These are phyloP conservation scores for Harrya chromipes DNA, from an alignment of 768 basidiomycete species.

Conservation along the genomic window DNA sequence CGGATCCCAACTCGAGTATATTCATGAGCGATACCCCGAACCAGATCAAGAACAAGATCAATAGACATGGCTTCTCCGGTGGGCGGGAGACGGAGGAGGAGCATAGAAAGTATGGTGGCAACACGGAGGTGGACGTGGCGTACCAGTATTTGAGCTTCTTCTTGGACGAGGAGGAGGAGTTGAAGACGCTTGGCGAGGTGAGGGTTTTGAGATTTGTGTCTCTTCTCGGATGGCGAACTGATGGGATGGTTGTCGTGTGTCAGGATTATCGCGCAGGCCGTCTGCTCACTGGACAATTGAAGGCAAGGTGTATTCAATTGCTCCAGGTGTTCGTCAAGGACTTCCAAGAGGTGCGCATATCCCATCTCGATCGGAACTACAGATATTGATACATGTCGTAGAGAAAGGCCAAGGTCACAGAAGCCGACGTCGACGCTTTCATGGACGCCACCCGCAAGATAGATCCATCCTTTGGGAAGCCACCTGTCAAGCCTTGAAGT, in stretches of 20 bases:
- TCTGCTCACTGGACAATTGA: conserved; percentile 87
- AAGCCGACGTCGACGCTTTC: conserved; percentile 68
- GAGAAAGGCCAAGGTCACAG: conserved; percentile 79
- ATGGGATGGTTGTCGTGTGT: background rate
- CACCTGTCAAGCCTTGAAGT: conserved; percentile 3
- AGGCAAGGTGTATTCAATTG: conserved; percentile 79
- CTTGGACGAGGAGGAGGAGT: conserved; percentile 90
- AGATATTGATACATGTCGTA: conserved; percentile 31
- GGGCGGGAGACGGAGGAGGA: conserved; percentile 96
- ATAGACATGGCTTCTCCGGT: conserved; percentile 93
- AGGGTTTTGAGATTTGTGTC: background rate
- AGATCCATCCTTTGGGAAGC: conserved; percentile 49
- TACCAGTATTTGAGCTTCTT: conserved; percentile 97
- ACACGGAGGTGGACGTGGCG: conserved; percentile 92
- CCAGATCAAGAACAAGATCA: conserved; percentile 98
- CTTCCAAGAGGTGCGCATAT: conserved; percentile 71
- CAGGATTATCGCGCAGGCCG: conserved; percentile 92
- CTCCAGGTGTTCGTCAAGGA: conserved; percentile 79
- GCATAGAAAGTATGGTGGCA: conserved; percentile 81
- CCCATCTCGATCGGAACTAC: background rate
- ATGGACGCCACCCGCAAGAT: conserved; percentile 84
- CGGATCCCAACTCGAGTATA: conserved; percentile 87
- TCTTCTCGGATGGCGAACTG: background rate
- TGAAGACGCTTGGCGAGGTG: conserved; percentile 74
- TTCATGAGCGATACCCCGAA: conserved; percentile 92